Evolutionary conservation across 1,284 basidiomycete genomes (phyloP), one percentile per base, ranked within the genome.

Genomic region (Sanghuangporus baumii): DNA sequence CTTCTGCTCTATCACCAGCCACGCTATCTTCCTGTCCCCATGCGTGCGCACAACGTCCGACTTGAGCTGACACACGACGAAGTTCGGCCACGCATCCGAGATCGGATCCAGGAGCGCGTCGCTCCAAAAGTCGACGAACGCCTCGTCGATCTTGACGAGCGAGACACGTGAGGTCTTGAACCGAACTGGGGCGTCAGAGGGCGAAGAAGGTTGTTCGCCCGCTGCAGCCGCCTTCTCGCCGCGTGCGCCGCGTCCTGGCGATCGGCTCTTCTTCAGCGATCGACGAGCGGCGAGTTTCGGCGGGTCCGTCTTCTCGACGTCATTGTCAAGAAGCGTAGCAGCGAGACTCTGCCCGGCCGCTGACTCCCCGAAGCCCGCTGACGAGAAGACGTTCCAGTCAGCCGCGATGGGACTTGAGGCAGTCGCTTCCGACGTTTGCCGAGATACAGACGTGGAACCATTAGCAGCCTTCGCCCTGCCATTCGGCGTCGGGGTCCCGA

Each of bases 101-200:
- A 89, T 80, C 9, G 87, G 83, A 67, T 91, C 88, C 8, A 84
- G 73, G 18, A 90, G 69, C 1, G 86, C 81, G 67, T 91, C 88
- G 57, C 78, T 80, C 87, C 88, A 91, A 69, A 89, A 90, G 71
- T 91, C 89, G 61, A 89, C 74, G 70, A 91, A 91, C 1, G 87
- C 87, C 69, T 91, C 88, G 68, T 91, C 89, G 6, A 91, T 70
- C 65, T 84, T 79, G n/a, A 84, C 73, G 38, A 82, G 65, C 23
- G 78, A 75, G 5, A 86, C 73, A 11, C 74, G 71, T 0, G 79
- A 77, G 18, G 79, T 75, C 69, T 74, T 81, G 18, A 79, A 77
- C 57, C 14, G 62, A 65, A 26, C 51, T n/a, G 57, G 54, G 2
- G 23, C 57, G 38, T 23, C 52, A 38, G 71, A 60, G 9, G 73